These are phyloP conservation scores for Selaginella moellendorffii DNA, from an alignment of 75 land plant species.

Conservation along the genomic window DNA sequence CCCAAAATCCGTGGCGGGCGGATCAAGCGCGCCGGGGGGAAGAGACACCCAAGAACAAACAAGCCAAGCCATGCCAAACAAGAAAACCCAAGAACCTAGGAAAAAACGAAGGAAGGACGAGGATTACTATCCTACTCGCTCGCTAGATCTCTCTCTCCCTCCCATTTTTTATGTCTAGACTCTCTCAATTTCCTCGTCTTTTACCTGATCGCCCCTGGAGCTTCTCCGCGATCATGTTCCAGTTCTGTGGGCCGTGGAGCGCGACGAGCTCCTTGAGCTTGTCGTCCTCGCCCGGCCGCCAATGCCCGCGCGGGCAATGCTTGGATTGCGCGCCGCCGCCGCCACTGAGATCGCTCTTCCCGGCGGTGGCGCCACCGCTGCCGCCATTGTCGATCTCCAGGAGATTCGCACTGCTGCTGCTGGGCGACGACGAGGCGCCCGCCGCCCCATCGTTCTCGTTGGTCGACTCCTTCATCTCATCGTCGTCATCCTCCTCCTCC, in stretches of 20 bases:
- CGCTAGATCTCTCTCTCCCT: background rate
- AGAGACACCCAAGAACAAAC: no score
- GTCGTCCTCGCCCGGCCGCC: conserved; percentile 49
- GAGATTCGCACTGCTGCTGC: conserved; percentile 6
- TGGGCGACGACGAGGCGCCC: conserved; percentile 6
- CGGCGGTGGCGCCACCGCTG: conserved; percentile 3
- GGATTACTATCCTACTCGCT: no score
- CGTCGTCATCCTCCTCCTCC: conserved; percentile 14
- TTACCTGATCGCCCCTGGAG: conserved; percentile 66
- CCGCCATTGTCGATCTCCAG: background rate
- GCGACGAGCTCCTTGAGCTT: conserved; percentile 50
- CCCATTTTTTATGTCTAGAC: no score
- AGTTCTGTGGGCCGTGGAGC: conserved; percentile 52
- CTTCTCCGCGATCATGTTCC: conserved; percentile 59
- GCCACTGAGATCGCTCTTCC: conserved; percentile 14
- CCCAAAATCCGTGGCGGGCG: no score
- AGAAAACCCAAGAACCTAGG: no score
- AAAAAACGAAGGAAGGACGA: no score
- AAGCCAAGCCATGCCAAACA: no score
- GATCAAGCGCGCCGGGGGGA: no score
- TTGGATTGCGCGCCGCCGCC: conserved; percentile 27
- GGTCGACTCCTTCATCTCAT: conserved; percentile 14
- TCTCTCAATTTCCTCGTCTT: no score
- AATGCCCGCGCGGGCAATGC: conserved; percentile 52
- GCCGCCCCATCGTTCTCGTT: conserved; percentile 6